Evolutionary conservation across 306 rosid genomes (phyloP), one percentile per base, ranked within the genome.

Genomic region (Arachis hypogaea): DNA sequence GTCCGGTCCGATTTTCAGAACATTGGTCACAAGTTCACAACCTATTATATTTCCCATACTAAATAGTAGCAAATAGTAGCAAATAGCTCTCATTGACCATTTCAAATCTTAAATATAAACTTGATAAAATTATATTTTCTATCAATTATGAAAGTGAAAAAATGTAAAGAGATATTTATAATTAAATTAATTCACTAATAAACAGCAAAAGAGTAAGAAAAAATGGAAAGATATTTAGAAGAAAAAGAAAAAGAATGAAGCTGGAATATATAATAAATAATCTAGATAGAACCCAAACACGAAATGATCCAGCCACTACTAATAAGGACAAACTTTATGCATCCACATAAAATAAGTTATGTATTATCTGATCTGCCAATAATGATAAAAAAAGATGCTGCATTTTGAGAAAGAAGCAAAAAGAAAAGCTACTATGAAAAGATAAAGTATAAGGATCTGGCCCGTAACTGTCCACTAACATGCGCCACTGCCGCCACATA

Each of bases 361-460:
- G 6, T 33, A 3, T 9, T 2, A 59, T 11, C 5, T 46, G 4
- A 46, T 46, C 38, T 3, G 3, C 11, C 30, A 30, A 58, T 10
- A 4, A 43, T 5, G 7, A 43, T 33, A 33, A 33, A 29, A 59
- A 8, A 33, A 59, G 9, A 57, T 7, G 62, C n/a, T 9, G 5
- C 40, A 22, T 59, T 7, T 38, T 45, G 33, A 36, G 29, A 5
- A 5, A 14, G 9, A 38, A 38, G 11, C 5, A 30, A 38, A 60
- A 59, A 56, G 12, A 10, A 6, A 5, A 29, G 6, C 33, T 0
- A 16, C 44, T 3, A 41, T 46, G 61, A 28, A 68, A 4, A 38
- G 73, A 69, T 69, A 69, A 69, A 69, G 3, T 4, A 68, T 52
- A 43, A 55, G 4, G 54, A 78, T 28, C 16, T 55, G 76, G 81